Base-by-base conservation (phyloP, 139 green algal species). In the Pedinophyceae sp. region DNA sequence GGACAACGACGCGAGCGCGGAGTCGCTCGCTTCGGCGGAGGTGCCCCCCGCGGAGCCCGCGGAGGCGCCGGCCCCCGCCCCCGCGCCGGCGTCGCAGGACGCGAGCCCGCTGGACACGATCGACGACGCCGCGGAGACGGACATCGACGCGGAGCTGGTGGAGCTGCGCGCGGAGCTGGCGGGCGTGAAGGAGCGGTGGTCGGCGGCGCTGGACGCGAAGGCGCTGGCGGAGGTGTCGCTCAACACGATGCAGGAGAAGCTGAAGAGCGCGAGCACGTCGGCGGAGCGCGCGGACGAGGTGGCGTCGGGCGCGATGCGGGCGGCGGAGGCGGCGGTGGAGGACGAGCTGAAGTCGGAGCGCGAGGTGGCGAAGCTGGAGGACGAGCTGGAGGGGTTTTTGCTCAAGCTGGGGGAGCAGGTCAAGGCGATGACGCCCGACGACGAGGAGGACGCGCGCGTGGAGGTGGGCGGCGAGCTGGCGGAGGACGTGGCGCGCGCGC, bases 201-300 rank as follows among this genome's bases (percentile, higher is more conserved):
- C 63, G 0, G 20, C 29, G 13, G 23, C 39, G 1, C 29, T 74
- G 45, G 29, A 60, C 27, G 27, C 59, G 24, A 60, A 65, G 41
- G 49, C 54, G 13, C 6, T 23, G 30, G 51, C 50, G 2, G 55
- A 49, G 13, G 54, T 72, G 57, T 54, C 27, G 17, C 28, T 50
- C 5, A 57, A 51, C 20, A 45, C 54, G 25, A 58, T 62, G 22
- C 79, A 79, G 3, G 78, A 90, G 62, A 30, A 62, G 38, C 68
- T 82, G 15, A 75, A 81, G 1, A 64, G 70, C 5, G 69, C 66
- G 20, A 78, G 78, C 28, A 91, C 89, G 53, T 27, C 18, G 25
- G 53, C 53, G 3, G 38, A 24, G 20, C 4, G 7, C 3, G 39
- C 6, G 18, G 58, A 56, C 49, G 18, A 51, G 28, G 29, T 27